A percentile compares a stretch with the other conserved stretches of the same genome.
Conservation (phyloP, 495 filamentous ascomycete species). For the Hypoxylon rickii region DNA sequence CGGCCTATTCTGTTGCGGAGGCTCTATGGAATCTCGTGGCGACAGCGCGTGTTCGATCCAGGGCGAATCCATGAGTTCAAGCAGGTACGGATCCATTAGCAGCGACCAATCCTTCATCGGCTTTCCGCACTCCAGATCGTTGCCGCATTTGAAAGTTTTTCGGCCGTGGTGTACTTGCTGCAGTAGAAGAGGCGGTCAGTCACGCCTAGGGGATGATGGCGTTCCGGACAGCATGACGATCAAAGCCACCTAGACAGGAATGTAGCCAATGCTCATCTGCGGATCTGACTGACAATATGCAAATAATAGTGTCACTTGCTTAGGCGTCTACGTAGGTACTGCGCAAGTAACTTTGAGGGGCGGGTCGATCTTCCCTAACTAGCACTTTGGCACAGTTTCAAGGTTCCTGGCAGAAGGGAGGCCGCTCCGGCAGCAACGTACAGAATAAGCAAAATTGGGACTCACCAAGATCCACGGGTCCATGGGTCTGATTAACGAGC, state of each 20-base stretch:
- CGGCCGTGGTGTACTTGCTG: constrained; percentile 6
- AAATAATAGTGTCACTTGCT: constrained; percentile 2
- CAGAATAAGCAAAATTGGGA: constrained; percentile 31
- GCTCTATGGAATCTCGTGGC: too few relatives aligned
- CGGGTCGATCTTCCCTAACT: too few relatives aligned
- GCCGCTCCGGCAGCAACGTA: constrained; percentile 9
- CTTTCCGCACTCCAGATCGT: constrained; percentile 11
- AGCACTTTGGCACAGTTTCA: too few relatives aligned
- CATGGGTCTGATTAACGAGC: constrained; percentile 20
- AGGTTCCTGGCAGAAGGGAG: background rate
- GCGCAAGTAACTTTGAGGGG: too few relatives aligned
- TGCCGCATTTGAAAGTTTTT: background rate
- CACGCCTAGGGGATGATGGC: constrained; percentile 13
- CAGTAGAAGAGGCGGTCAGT: constrained; percentile 25
- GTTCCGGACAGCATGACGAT: constrained; percentile 28
- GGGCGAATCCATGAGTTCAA: too few relatives aligned
- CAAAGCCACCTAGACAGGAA: constrained; percentile 25
- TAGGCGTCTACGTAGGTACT: background rate
- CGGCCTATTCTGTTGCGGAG: too few relatives aligned
- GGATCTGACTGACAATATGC: constrained; percentile 2
- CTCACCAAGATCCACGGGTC: constrained; percentile 25
- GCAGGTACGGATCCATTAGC: too few relatives aligned
- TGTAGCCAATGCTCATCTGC: constrained; percentile 22
- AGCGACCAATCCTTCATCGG: background rate
- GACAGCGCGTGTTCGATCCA: too few relatives aligned